These are phyloP conservation scores for Amylocystis lapponica DNA, from an alignment of 768 basidiomycete species.

Conservation along the genomic window DNA sequence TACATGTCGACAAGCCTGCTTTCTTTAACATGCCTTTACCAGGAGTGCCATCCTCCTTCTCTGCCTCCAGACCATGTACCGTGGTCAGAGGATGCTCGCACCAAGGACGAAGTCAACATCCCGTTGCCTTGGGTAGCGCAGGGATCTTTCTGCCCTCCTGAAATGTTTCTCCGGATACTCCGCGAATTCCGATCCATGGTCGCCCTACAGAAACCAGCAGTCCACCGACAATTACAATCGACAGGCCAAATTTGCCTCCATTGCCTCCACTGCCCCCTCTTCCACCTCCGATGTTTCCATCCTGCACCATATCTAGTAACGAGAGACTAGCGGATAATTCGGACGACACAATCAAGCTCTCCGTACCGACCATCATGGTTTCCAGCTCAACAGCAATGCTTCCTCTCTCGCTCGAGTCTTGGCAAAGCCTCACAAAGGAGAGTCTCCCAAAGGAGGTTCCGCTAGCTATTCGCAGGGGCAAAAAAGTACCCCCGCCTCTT, in stretches of 20 bases:
- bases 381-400: conserved; percentile 27
- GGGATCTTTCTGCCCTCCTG: conserved; percentile 23
- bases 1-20: too few species aligned
- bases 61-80: conserved; percentile 25
- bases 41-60: not conserved
- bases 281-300: too few species aligned
- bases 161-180: not conserved
- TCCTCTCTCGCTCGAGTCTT: conserved; percentile 20
- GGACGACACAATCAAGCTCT: not conserved
- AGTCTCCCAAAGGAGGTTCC: conserved; percentile 21
- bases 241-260: not conserved
- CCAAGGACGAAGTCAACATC: conserved; percentile 10
- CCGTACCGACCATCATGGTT: conserved; percentile 28
- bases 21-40: too few species aligned
- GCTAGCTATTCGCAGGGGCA: conserved; percentile 36
- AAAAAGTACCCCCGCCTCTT: conserved; percentile 27
- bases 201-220: not conserved
- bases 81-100: conserved; percentile 18
- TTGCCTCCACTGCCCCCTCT: not conserved
- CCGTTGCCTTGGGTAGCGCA: conserved; percentile 24
- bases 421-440: conserved; percentile 15
- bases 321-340: not conserved
- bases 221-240: not conserved
- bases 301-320: not conserved
- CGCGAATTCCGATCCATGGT: not conserved